Conservation (phyloP, 2,329 filamentous ascomycete species). For the Lasiodiplodia sp. region DNA sequence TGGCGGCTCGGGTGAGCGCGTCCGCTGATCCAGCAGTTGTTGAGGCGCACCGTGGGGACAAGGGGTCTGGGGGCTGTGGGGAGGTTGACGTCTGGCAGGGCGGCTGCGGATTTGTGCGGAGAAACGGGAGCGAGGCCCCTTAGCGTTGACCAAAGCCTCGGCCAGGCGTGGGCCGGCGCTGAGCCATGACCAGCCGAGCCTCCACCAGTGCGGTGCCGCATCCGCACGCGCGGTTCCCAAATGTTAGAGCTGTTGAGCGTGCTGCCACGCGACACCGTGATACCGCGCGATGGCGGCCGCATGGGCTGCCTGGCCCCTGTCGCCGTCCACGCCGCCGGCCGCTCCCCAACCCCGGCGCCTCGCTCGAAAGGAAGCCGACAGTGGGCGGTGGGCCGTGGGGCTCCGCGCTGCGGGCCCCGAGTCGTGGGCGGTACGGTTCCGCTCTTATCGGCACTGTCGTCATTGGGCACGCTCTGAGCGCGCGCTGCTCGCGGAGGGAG, state of each 20-base stretch:
- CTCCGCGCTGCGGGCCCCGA: slow-evolving; percentile 18
- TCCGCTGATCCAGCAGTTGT: slow-evolving; percentile 27
- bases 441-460: slow-evolving; percentile 22
- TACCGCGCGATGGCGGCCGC: not conserved
- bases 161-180: slow-evolving; percentile 19
- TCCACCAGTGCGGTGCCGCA: slow-evolving; percentile 27
- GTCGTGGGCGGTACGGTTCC: slow-evolving; percentile 25
- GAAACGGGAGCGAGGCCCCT: slow-evolving; percentile 13
- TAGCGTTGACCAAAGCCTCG: slow-evolving; percentile 16
- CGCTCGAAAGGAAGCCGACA: slow-evolving; percentile 49
- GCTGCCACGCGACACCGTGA: slow-evolving; percentile 9
- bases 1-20: slow-evolving; percentile 29
- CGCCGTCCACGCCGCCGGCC: not conserved
- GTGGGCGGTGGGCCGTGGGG: slow-evolving; percentile 3
- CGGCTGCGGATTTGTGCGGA: slow-evolving; percentile 24
- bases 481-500: slow-evolving; percentile 2
- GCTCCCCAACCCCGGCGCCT: slow-evolving; percentile 33
- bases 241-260: not conserved
- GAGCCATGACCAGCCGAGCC: slow-evolving; percentile 16
- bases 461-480: slow-evolving; percentile 8
- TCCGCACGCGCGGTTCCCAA: slow-evolving; percentile 23
- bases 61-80: slow-evolving; percentile 15
- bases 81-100: slow-evolving; percentile 4
- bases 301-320: not conserved
- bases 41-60: slow-evolving; percentile 14